Evolutionary conservation across 2,329 filamentous ascomycete genomes (phyloP).

Genomic region (Aureobasidium mangrovei): DNA sequence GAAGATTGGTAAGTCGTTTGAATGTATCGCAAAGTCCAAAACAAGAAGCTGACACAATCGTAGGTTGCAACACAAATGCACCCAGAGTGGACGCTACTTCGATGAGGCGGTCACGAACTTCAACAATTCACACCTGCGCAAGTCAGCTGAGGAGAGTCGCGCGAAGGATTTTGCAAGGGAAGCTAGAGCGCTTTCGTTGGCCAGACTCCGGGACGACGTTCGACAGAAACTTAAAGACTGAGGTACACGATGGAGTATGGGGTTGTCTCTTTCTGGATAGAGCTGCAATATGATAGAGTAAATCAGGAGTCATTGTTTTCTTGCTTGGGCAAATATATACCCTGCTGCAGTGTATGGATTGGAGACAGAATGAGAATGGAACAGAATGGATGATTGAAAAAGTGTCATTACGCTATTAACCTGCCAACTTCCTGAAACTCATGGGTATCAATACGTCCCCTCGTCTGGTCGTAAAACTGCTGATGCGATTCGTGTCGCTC

Average conservation of each 20-base stretch:
- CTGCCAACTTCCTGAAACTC: conserved; percentile 10
- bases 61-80: not conserved
- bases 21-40: not conserved
- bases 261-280: too few species aligned
- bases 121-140: not conserved
- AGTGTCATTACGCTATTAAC: conserved; percentile 11
- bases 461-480: conserved; percentile 2
- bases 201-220: too few species aligned
- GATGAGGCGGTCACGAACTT: not conserved
- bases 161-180: not conserved
- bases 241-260: too few species aligned
- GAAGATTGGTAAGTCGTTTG: not conserved
- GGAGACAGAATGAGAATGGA: not conserved
- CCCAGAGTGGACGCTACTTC: not conserved
- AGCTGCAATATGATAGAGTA: too few species aligned
- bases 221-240: too few species aligned
- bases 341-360: not conserved
- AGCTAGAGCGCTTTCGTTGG: not conserved
- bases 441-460: conserved; percentile 14
- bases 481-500: conserved; percentile 4
- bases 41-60: not conserved
- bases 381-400: not conserved
- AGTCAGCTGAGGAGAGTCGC: not conserved
- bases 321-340: too few species aligned
- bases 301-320: too few species aligned